Conservation (phyloP, 306 rosid genomes). For the Cicer bijugum region DNA sequence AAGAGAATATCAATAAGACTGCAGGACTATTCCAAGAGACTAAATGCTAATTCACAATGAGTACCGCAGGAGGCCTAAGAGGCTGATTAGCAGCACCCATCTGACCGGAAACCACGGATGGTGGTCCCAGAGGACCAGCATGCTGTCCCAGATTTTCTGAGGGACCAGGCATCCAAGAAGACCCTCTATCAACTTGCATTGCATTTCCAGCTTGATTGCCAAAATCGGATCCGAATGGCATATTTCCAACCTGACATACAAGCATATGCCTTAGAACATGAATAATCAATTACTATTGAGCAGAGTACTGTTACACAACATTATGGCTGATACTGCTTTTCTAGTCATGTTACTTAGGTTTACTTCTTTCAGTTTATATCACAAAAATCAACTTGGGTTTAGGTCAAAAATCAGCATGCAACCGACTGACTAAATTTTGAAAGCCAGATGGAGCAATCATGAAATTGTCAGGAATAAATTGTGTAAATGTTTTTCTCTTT, state of each 20-base stretch:
- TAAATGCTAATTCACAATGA: slow-evolving; percentile 23
- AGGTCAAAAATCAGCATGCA: slow-evolving; percentile 18
- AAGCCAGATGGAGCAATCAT: slow-evolving; percentile 2
- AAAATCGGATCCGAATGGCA: slow-evolving; percentile 68
- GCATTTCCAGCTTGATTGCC: slow-evolving; percentile 71
- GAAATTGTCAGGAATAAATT: slow-evolving; percentile 1
- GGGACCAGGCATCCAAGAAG: slow-evolving; percentile 71
- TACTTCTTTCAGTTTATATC: slow-evolving; percentile 6
- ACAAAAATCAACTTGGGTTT: slow-evolving; percentile 22
- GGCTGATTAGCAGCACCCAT: slow-evolving; percentile 71
- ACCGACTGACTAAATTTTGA: not conserved
- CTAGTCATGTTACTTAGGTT: not conserved
- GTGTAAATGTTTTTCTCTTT: slow-evolving; percentile 1
- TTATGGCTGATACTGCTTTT: not conserved
- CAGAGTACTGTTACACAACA: not conserved
- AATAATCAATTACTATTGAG: slow-evolving; percentile 33
- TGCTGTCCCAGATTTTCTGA: slow-evolving; percentile 66
- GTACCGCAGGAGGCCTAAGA: slow-evolving; percentile 61
- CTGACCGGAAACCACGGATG: slow-evolving; percentile 54
- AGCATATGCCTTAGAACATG: slow-evolving; percentile 29
- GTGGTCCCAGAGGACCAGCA: slow-evolving; percentile 62
- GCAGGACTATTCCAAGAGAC: slow-evolving; percentile 23
- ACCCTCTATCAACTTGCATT: slow-evolving; percentile 77
- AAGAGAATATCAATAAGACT: slow-evolving; percentile 34
- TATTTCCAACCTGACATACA: slow-evolving; percentile 64